These are phyloP conservation scores for Westerdykella sp. DNA, from an alignment of 2,329 filamentous ascomycete species.

Conservation along the genomic window DNA sequence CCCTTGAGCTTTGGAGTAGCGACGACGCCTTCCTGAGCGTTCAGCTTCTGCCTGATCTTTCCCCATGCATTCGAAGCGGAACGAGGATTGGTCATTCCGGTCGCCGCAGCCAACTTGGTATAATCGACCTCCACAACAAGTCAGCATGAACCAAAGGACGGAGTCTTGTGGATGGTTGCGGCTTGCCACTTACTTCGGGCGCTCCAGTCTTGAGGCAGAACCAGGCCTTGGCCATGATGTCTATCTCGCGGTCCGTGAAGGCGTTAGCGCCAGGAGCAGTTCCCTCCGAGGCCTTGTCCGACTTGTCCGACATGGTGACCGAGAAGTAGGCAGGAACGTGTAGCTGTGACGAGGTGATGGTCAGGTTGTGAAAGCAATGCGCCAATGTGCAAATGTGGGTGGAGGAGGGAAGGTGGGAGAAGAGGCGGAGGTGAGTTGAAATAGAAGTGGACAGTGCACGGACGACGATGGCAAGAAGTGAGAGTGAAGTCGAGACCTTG, in stretches of 20 bases:
- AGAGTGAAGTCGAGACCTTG: too few relatives aligned
- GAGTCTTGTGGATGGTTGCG: background rate
- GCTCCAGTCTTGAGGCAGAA: slow-evolving; percentile 34
- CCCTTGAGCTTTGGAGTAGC: slow-evolving; percentile 18
- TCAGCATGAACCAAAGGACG: slow-evolving; percentile 2
- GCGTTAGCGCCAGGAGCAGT: background rate
- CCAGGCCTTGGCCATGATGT: slow-evolving; percentile 33
- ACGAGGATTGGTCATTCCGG: slow-evolving; percentile 33
- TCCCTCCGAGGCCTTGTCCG: background rate
- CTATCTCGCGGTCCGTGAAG: slow-evolving; percentile 33
- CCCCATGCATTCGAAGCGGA: slow-evolving; percentile 36
- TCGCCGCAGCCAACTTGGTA: slow-evolving; percentile 30
- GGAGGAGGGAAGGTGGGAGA: too few relatives aligned
- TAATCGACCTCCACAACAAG: slow-evolving; percentile 28
- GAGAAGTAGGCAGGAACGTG: too few relatives aligned
- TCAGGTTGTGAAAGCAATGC: too few relatives aligned
- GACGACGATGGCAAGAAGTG: too few relatives aligned
- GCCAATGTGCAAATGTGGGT: too few relatives aligned
- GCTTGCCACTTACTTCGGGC: slow-evolving; percentile 21
- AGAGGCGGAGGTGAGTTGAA: too few relatives aligned
- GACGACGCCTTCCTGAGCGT: background rate
- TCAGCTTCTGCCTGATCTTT: slow-evolving; percentile 30
- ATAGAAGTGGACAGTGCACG: too few relatives aligned
- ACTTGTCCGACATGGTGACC: background rate
- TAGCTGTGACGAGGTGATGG: too few relatives aligned